Percentiles rank a stretch among this genome's conserved stretches.
These are phyloP conservation scores for Xylaria longipes DNA, from an alignment of 495 filamentous ascomycete genomes.

Conservation along the genomic window DNA sequence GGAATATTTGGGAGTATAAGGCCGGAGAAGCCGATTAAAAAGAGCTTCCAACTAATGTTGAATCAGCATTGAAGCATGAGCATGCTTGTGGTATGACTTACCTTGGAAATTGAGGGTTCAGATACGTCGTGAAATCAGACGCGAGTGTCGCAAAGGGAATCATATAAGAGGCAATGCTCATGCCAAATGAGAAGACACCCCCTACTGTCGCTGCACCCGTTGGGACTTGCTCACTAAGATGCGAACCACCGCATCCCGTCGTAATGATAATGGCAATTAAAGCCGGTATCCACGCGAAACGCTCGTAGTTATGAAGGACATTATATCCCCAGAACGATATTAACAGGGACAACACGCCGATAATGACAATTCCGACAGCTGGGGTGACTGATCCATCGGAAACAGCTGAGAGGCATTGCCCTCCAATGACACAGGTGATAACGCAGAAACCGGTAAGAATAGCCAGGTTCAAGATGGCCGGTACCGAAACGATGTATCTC, in stretches of 20 bases:
- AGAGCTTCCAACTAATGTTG: conserved; percentile 44
- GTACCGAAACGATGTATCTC: conserved; percentile 51
- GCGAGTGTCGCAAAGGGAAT: conserved; percentile 53
- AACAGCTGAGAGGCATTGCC: conserved; percentile 58
- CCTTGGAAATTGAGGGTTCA: conserved; percentile 53
- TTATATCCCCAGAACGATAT: conserved; percentile 66
- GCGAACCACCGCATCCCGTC: conserved; percentile 47
- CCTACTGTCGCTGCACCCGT: conserved; percentile 36
- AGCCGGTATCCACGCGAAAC: conserved; percentile 65
- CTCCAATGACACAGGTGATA: conserved; percentile 54
- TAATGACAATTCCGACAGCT: conserved; percentile 59
- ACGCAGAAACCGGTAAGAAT: conserved; percentile 57
- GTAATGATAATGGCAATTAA: conserved; percentile 58
- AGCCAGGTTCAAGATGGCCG: conserved; percentile 57
- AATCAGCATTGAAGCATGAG: conserved; percentile 5
- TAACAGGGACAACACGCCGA: conserved; percentile 57
- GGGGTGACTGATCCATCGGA: conserved; percentile 55
- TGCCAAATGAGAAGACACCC: conserved; percentile 47
- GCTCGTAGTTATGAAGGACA: conserved; percentile 65
- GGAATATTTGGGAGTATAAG: conserved; percentile 54
- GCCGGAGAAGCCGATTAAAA: conserved; percentile 54
- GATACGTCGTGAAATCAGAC: conserved; percentile 58
- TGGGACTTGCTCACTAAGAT: conserved; percentile 42
- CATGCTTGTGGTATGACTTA: conserved; percentile 31
- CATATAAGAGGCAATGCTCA: conserved; percentile 55